Percentiles rank a stretch among this genome's conserved stretches.
Evolutionary conservation across 2,329 filamentous ascomycete genomes (phyloP).

Genomic region (Hansfordia pulvinata): DNA sequence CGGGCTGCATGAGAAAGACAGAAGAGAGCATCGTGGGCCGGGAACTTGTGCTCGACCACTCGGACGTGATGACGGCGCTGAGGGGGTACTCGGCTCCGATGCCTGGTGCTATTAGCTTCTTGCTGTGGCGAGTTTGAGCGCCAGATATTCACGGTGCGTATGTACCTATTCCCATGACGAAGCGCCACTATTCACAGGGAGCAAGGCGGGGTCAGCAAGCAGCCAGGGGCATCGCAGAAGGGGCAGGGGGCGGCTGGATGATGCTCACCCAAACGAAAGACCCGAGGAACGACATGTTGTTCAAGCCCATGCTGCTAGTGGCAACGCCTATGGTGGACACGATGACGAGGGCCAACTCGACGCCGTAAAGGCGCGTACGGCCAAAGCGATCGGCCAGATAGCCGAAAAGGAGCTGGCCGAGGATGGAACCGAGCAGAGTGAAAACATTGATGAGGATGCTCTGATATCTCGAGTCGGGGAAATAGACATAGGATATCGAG

Average conservation of each 20-base stretch:
- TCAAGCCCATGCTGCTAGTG: slow-evolving; percentile 34
- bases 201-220: neutral
- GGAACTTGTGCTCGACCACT: slow-evolving; percentile 50
- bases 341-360: slow-evolving; percentile 40
- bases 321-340: slow-evolving; percentile 42
- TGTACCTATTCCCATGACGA: slow-evolving; percentile 37
- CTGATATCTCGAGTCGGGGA: slow-evolving; percentile 29
- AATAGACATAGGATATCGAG: slow-evolving; percentile 38
- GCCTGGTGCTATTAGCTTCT: slow-evolving; percentile 18
- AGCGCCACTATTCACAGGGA: slow-evolving; percentile 25
- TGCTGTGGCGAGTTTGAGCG: neutral
- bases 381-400: slow-evolving; percentile 40
- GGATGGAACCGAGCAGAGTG: slow-evolving; percentile 36
- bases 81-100: slow-evolving; percentile 59
- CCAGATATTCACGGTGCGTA: neutral
- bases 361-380: slow-evolving; percentile 40
- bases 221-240: too few relatives aligned
- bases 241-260: neutral
- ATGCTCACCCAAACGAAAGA: slow-evolving; percentile 31
- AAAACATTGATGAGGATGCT: slow-evolving; percentile 31
- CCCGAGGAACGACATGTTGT: slow-evolving; percentile 32
- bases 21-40: slow-evolving; percentile 53
- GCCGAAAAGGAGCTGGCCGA: slow-evolving; percentile 37
- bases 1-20: slow-evolving; percentile 57
- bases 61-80: slow-evolving; percentile 52